Base-by-base conservation (phyloP, 805 yeast species). In the Blastobotrys chiropterorum region DNA sequence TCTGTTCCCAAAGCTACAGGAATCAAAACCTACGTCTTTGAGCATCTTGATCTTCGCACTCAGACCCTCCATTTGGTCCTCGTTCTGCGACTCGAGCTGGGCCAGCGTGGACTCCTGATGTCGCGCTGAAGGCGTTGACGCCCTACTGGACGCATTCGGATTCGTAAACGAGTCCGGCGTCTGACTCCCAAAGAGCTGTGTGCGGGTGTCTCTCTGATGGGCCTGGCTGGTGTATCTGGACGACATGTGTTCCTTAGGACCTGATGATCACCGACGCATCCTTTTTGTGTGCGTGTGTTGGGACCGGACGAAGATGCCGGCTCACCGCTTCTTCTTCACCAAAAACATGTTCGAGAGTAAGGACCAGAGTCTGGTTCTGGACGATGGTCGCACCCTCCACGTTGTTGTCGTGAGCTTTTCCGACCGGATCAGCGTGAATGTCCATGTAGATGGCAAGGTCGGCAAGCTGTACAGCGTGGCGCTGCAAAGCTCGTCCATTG, bases 21-120 rank as follows among this genome's bases (percentile, higher is more conserved):
- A n/a, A n/a, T n/a, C n/a, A n/a, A n/a, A 68, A 26, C 34, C 11
- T 26, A 26, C 34, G 46, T 75, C 76, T 62, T 83, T 84, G 50
- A 85, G 67, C 26, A 79, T 71, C 47, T 72, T 67, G 17, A 85
- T 74, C 56, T 79, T 81, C 40, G 76, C 73, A 34, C 77, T 71
- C 76, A 85, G 77, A 1, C 74, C 68, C 19, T 74, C 72, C 57
- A 80, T 64, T 49, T 82, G 80, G 52, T 80, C 84, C 38, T 81
- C 86, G 54, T 77, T 77, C 62, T 85, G 90, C 2, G 84, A 73
- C 63, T 85, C 90, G 47, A 85, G 63, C 54, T 79, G 81, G 17
- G 84, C 76, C 58, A 82, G n/a, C n/a, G n/a, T n/a, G n/a, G n/a
- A n/a, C n/a, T n/a, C n/a, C n/a, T n/a, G n/a, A n/a, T n/a, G n/a